A percentile compares a stretch with the other conserved stretches of the same genome.
Evolutionary conservation across 768 basidiomycete genomes (phyloP).

Genomic region (Hydnomerulius pinastri): DNA sequence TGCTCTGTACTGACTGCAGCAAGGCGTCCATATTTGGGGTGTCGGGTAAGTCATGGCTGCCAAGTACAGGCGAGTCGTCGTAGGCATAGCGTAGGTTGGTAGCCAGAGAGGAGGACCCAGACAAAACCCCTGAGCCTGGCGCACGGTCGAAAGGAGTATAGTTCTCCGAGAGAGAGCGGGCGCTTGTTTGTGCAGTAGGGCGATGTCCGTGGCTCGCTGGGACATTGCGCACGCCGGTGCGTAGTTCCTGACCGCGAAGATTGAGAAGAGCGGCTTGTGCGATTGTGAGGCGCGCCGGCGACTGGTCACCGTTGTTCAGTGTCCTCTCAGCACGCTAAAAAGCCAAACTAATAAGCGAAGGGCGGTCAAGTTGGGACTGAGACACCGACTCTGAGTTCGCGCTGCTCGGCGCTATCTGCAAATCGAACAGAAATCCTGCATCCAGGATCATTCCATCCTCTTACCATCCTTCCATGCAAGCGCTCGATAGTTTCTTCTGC

Average conservation of each 20-base stretch:
- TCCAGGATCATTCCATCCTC: conserved; percentile 76
- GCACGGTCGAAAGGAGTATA: conserved; percentile 3
- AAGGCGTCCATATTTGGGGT: conserved; percentile 42
- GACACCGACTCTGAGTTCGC: conserved; percentile 67
- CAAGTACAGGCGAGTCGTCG: conserved; percentile 15
- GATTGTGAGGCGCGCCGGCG: conserved; percentile 68
- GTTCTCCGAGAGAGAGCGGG: conserved; percentile 1
- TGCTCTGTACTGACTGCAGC: conserved; percentile 36
- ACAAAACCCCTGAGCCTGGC: conserved; percentile 6
- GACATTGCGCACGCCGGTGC: conserved; percentile 12
- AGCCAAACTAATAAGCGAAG: conserved; percentile 4
- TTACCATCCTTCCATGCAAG: conserved; percentile 77
- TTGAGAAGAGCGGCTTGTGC: conserved; percentile 79
- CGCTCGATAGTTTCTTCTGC: conserved; percentile 79
- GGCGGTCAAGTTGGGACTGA: background rate
- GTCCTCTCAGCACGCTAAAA: conserved; percentile 62
- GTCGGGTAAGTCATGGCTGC: conserved; percentile 21
- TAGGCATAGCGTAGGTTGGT: conserved; percentile 20
- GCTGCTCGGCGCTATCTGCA: conserved; percentile 75
- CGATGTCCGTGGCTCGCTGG: conserved; percentile 12
- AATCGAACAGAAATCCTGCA: conserved; percentile 80
- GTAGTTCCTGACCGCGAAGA: conserved; percentile 64
- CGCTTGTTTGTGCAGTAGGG: conserved; percentile 5
- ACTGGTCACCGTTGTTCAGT: conserved; percentile 59
- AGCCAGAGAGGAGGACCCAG: conserved; percentile 21